Conservation (phyloP, 768 basidiomycete genomes). For the Podaxis sp. region DNA sequence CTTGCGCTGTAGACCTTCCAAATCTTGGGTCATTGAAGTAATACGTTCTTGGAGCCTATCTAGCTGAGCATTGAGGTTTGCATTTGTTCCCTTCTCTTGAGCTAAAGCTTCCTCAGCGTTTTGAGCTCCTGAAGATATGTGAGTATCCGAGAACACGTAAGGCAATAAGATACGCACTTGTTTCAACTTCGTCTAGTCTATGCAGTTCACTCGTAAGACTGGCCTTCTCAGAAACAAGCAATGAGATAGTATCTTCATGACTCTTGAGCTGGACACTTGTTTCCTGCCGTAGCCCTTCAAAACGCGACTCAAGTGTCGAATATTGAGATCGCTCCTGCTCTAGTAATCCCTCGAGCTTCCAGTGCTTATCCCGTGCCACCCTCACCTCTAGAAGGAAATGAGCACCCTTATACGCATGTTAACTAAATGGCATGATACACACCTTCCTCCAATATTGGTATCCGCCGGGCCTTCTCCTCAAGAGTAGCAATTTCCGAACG, state of each 20-base stretch:
- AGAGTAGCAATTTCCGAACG: conserved; percentile 25
- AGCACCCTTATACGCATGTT: neutral
- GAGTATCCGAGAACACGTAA: neutral
- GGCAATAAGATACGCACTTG: conserved; percentile 43
- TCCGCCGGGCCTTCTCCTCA: conserved; percentile 7
- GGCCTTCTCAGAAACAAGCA: conserved; percentile 76
- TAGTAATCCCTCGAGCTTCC: neutral
- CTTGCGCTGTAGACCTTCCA: conserved; percentile 42
- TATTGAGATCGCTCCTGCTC: conserved; percentile 4
- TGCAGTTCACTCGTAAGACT: conserved; percentile 56
- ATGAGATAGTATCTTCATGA: conserved; percentile 70
- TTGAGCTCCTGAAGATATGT: conserved; percentile 37
- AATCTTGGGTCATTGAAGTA: conserved; percentile 32
- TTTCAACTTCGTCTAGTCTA: conserved; percentile 56
- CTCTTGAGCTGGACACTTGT: conserved; percentile 39
- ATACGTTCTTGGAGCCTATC: conserved; percentile 40
- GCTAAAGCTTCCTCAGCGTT: conserved; percentile 39
- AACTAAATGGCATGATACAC: neutral
- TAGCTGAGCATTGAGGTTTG: conserved; percentile 39
- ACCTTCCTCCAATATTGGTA: conserved; percentile 10
- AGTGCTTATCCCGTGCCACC: neutral
- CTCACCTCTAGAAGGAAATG: neutral
- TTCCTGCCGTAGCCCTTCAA: conserved; percentile 15
- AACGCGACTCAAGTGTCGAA: neutral
- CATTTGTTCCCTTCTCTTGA: conserved; percentile 39